Evolutionary conservation across 2,329 filamentous ascomycete genomes (phyloP).

Genomic region (Phaeosphaeria sp.): DNA sequence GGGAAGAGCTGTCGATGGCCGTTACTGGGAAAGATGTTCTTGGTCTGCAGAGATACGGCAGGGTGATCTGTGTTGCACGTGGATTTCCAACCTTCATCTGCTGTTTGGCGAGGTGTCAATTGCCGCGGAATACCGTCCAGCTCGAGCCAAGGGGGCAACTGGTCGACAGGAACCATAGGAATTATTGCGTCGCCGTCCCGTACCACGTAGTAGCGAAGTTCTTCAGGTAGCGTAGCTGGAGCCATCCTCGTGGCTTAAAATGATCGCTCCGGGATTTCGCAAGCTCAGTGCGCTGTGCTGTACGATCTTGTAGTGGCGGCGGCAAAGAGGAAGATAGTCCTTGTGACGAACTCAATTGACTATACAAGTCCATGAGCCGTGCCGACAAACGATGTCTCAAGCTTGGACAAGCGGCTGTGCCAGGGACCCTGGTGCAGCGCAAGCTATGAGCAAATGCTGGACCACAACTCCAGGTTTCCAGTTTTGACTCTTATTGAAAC

Average conservation of each 20-base stretch:
- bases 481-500: no score
- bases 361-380: background rate
- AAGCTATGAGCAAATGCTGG: no score
- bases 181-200: slow-evolving; percentile 45
- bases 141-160: slow-evolving; percentile 51
- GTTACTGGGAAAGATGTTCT: no score
- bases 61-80: slow-evolving; percentile 21
- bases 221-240: slow-evolving; percentile 12
- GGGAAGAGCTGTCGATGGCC: no score
- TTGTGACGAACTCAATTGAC: background rate
- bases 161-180: slow-evolving; percentile 53
- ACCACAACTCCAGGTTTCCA: no score
- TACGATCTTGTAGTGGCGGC: background rate
- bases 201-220: slow-evolving; percentile 48
- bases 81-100: slow-evolving; percentile 33
- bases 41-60: slow-evolving; percentile 13
- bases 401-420: background rate
- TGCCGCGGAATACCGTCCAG: slow-evolving; percentile 47
- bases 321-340: background rate
- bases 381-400: background rate
- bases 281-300: background rate
- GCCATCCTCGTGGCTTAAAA: background rate
- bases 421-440: no score
- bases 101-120: slow-evolving; percentile 36
- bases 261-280: background rate